Percentiles rank a stretch among this genome's conserved stretches.
Evolutionary conservation across 768 basidiomycete genomes (phyloP).

Genomic region (Tephrocybe sp.): DNA sequence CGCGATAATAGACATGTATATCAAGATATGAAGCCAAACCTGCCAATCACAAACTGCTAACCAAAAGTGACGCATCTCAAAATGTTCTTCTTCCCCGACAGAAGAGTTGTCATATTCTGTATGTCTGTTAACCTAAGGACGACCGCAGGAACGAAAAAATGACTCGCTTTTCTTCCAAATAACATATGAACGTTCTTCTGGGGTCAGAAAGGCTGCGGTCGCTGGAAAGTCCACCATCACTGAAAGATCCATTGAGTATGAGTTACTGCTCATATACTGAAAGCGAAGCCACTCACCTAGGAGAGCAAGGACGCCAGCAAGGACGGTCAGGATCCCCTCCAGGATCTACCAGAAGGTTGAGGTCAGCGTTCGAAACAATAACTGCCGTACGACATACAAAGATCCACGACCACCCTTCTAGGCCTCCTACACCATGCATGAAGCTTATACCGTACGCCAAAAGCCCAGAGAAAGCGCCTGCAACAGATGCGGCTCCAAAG

Average conservation of each 20-base stretch:
- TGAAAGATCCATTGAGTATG: slow-evolving; percentile 18
- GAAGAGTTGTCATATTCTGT: slow-evolving; percentile 55
- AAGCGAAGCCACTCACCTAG: slow-evolving; percentile 32
- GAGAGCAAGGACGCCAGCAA: slow-evolving; percentile 51
- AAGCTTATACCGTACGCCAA: slow-evolving; percentile 54
- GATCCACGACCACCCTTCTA: slow-evolving; percentile 67
- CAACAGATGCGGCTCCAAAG: slow-evolving; percentile 62
- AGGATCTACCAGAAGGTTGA: slow-evolving; percentile 40
- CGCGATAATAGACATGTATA: slow-evolving; percentile 55
- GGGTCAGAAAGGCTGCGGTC: slow-evolving; percentile 59
- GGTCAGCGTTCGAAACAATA: not conserved
- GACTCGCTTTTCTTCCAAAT: slow-evolving; percentile 52
- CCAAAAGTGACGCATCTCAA: slow-evolving; percentile 50
- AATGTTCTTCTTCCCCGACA: slow-evolving; percentile 60
- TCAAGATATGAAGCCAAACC: slow-evolving; percentile 53
- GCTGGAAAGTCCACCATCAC: slow-evolving; percentile 62
- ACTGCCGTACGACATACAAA: slow-evolving; percentile 38
- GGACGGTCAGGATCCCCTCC: slow-evolving; percentile 61
- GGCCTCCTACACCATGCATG: slow-evolving; percentile 43
- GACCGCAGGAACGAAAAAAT: not conserved
- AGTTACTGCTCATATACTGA: not conserved
- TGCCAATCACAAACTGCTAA: slow-evolving; percentile 65
- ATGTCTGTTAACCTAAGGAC: not conserved
- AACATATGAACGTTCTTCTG: slow-evolving; percentile 54
- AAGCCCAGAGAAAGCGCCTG: slow-evolving; percentile 61